Evolutionary conservation across 2,329 filamentous ascomycete species (phyloP).

Genomic region (Dothistroma septosporum): DNA sequence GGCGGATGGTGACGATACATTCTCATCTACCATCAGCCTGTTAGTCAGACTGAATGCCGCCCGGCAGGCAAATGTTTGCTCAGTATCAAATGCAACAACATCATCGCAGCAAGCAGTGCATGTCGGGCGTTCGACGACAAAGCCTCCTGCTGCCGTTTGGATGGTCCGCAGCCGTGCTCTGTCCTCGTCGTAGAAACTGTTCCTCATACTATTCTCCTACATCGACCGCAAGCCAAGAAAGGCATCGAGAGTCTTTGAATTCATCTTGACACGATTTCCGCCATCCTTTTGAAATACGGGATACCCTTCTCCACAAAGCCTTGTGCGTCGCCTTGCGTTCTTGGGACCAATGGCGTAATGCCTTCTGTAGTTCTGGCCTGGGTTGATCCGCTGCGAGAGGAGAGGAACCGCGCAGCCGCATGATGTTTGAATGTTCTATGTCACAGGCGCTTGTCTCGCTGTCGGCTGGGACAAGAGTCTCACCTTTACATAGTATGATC

Average conservation of each 20-base stretch:
- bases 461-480: no score
- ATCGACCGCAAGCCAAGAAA: constrained; percentile 55
- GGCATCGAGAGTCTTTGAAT: constrained; percentile 55
- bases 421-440: constrained; percentile 55
- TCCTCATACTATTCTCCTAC: constrained; percentile 49
- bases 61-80: not conserved
- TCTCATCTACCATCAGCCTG: no score
- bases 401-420: constrained; percentile 63
- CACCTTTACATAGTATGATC: constrained; percentile 56
- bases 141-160: constrained; percentile 24
- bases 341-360: constrained; percentile 40
- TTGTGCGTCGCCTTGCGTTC: constrained; percentile 56
- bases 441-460: no score
- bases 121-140: constrained; percentile 23
- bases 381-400: constrained; percentile 38
- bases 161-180: constrained; percentile 13
- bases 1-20: no score
- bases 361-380: constrained; percentile 16
- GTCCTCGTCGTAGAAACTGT: constrained; percentile 43
- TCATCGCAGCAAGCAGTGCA: constrained; percentile 13
- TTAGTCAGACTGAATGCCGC: not conserved
- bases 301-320: constrained; percentile 49
- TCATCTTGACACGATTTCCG: constrained; percentile 56
- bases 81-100: not conserved
- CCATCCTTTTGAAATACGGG: constrained; percentile 47